Base-by-base conservation (phyloP, 352 stramenopile species). In the Globisporangium solare region DNA sequence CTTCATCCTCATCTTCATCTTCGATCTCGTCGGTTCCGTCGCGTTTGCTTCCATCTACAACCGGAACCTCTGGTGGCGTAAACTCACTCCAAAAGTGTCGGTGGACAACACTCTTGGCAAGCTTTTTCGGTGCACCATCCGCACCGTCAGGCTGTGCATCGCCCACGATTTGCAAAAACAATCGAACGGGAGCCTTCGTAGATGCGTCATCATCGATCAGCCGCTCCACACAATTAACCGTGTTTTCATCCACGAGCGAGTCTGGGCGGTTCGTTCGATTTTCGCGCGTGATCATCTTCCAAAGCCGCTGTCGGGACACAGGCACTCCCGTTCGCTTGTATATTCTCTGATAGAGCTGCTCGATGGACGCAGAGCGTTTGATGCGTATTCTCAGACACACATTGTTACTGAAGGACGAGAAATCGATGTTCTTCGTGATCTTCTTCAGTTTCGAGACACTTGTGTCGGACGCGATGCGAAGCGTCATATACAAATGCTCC, bases 211-310 rank as follows among this genome's bases (percentile, higher is more conserved):
- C 80, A 43, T 94, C 86, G 17, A 93, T 87, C 12, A 92, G 56
- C 1, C 64, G 66, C 14, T 91, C 81, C 1, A 88, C 68, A 17
- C 71, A 71, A 20, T 65, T 67, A 7, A 89, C 68, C 14, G 65
- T 39, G 18, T 86, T 68, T 1, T 61, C 63, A 20, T 67, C 61
- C 11, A 95, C 51, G 0, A 79, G 66, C 35, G 71, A 69, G 54
- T 95, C 86, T 0, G 86, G 86, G 18, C 86, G 82, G 49, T 82
- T 71, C 2, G 83, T 95, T 8, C 83, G 74, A 58, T 95, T 95
- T 61, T 94, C 82, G 20, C 86, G 77, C 10, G 78, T 90, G 51
- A 93, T 92, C 24, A 94, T 74, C 66, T 86, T 93, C 86, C 86
- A 95, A 12, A 95, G 56, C 17, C 86, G 76, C 39, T 92, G 82